Percentiles rank a stretch among this genome's conserved stretches.
Conservation (phyloP, 2,329 filamentous ascomycete species). For the Aspergillus fijiensis region DNA sequence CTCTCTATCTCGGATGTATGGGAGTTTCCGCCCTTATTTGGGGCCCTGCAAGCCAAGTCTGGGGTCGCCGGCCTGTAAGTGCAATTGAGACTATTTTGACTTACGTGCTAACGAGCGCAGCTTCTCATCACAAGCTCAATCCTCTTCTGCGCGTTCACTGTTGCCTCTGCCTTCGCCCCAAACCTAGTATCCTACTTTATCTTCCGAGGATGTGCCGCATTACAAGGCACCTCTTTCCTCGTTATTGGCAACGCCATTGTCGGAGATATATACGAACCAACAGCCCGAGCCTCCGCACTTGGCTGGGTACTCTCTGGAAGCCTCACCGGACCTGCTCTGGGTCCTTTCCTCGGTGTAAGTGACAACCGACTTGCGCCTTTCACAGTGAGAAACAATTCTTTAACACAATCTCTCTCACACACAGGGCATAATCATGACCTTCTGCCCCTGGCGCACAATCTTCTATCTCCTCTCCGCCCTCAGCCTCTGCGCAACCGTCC, state of each 20-base stretch:
- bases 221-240: constrained; percentile 73
- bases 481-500: constrained; percentile 58
- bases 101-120: constrained; percentile 6
- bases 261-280: constrained; percentile 65
- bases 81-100: not conserved
- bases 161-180: constrained; percentile 70
- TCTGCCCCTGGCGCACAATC: constrained; percentile 68
- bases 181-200: constrained; percentile 71
- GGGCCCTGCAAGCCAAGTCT: constrained; percentile 68
- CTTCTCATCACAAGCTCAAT: constrained; percentile 59
- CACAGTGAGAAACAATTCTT: too few species aligned
- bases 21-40: constrained; percentile 68
- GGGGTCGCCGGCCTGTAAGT: constrained; percentile 58
- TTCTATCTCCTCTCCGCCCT: constrained; percentile 75
- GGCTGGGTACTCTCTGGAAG: constrained; percentile 73
- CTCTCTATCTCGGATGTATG: constrained; percentile 74
- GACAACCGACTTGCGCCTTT: not conserved
- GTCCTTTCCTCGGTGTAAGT: constrained; percentile 45
- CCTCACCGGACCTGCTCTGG: constrained; percentile 68
- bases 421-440: constrained; percentile 73
- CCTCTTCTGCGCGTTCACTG: constrained; percentile 67
- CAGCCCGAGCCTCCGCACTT: constrained; percentile 69
- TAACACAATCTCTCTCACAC: too few species aligned
- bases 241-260: constrained; percentile 70
- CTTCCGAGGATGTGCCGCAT: constrained; percentile 71